These are phyloP conservation scores for Tricholoma sp. DNA, from an alignment of 768 basidiomycete genomes.

Conservation along the genomic window DNA sequence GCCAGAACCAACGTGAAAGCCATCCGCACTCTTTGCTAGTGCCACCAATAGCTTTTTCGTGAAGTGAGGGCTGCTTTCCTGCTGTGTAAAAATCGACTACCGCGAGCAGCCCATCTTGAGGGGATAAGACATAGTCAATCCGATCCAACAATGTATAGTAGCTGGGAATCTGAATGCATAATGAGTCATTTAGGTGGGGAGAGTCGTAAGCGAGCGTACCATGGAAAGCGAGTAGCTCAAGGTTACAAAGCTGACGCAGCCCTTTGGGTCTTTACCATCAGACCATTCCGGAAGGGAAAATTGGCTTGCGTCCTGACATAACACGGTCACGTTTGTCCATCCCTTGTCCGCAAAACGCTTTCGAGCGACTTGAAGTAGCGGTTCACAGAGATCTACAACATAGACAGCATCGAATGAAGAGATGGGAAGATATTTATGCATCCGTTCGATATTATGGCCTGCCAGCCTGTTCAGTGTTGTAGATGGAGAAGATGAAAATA, in stretches of 20 bases:
- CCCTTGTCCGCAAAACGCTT: conserved; percentile 59
- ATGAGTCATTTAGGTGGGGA: not conserved
- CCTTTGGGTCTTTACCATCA: conserved; percentile 42
- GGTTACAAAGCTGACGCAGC: conserved; percentile 49
- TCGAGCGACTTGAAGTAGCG: conserved; percentile 66
- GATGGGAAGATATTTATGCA: conserved; percentile 58
- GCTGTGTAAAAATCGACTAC: conserved; percentile 76
- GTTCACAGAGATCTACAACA: conserved; percentile 68
- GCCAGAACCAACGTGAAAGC: conserved; percentile 75
- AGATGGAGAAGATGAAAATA: not conserved
- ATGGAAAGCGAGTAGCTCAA: conserved; percentile 57
- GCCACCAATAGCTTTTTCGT: conserved; percentile 60
- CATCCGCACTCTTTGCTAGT: conserved; percentile 56
- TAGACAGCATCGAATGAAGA: conserved; percentile 62
- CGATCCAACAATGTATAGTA: conserved; percentile 66
- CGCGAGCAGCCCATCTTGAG: conserved; percentile 51
- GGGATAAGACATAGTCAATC: conserved; percentile 58
- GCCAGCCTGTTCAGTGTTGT: not conserved
- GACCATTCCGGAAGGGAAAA: conserved; percentile 62
- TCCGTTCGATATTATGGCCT: conserved; percentile 61
- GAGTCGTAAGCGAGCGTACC: conserved; percentile 23
- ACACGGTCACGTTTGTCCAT: conserved; percentile 68
- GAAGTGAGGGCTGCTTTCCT: conserved; percentile 46
- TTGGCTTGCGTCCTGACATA: conserved; percentile 67
- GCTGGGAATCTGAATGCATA: conserved; percentile 44